Conservation (phyloP, 2,329 filamentous ascomycete genomes). For the Piedraia hortae region DNA sequence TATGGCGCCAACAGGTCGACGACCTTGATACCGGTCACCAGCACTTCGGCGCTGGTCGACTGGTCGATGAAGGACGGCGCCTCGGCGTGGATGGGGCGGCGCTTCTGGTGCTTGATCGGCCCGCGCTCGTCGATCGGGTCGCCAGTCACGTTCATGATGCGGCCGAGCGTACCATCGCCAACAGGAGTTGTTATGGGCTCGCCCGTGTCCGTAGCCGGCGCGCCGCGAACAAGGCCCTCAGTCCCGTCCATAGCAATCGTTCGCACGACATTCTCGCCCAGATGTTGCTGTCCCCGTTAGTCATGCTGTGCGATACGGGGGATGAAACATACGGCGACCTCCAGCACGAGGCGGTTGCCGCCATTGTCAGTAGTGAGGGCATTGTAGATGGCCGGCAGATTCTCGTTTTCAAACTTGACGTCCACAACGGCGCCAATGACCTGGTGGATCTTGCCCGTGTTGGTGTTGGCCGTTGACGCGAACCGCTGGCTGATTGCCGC, state of each 20-base stretch:
- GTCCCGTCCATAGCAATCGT: conserved; percentile 99
- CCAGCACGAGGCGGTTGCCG: conserved; percentile 79
- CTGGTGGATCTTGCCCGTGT: conserved; percentile 40
- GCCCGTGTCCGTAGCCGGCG: conserved; percentile 64
- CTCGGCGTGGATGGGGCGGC: conserved; percentile 76
- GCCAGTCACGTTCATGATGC: conserved; percentile 99
- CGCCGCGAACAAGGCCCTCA: conserved; percentile 93
- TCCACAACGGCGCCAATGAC: conserved; percentile 99
- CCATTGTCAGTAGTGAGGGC: conserved; percentile 77
- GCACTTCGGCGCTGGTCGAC: conserved; percentile 84
- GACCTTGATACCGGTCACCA: conserved; percentile 99
- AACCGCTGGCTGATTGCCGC: conserved; percentile 31
- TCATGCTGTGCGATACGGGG: conserved; percentile 1
- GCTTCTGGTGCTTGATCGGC: conserved; percentile 81
- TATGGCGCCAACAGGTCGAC: conserved; percentile 97
- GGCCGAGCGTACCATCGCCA: conserved; percentile 74
- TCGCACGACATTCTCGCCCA: conserved; percentile 96
- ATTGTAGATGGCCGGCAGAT: conserved; percentile 93
- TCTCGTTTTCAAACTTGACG: conserved; percentile 88
- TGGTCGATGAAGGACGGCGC: conserved; percentile 81
- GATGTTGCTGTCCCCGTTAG: conserved; percentile 51
- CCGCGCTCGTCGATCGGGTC: conserved; percentile 99
- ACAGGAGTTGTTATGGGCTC: conserved; percentile 90
- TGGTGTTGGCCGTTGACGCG: conserved; percentile 29
- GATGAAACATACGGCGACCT: conserved; percentile 55